Evolutionary conservation across 345 rosid genomes (phyloP).

Genomic region (Corchorus capsularis): DNA sequence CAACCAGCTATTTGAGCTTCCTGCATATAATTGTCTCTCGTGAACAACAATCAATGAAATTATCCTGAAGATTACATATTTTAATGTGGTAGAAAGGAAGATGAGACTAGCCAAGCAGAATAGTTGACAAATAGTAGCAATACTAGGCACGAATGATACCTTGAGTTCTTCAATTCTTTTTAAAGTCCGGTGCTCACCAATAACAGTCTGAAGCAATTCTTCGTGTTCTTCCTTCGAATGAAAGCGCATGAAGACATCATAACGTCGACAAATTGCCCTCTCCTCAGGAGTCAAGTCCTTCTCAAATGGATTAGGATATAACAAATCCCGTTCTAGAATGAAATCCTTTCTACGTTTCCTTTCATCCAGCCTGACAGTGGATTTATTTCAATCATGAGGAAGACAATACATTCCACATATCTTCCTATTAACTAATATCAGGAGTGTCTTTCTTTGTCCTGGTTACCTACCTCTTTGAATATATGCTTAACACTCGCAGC

Average conservation of each 20-base stretch:
- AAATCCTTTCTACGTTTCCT: constrained; percentile 94
- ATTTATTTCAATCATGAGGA: constrained; percentile 3
- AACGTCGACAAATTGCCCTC: constrained; percentile 64
- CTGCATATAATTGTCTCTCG: constrained; percentile 40
- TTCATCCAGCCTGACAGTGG: constrained; percentile 79
- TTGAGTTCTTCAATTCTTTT: constrained; percentile 78
- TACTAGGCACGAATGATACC: constrained; percentile 38
- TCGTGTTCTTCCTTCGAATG: constrained; percentile 94
- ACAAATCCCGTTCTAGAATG: constrained; percentile 77
- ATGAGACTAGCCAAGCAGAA: not conserved
- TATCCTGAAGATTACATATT: constrained; percentile 12
- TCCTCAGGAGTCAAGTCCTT: constrained; percentile 86
- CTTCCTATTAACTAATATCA: not conserved
- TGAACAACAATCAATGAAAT: constrained; percentile 15
- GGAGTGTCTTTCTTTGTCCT: not conserved
- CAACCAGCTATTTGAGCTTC: constrained; percentile 95
- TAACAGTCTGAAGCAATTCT: constrained; percentile 68
- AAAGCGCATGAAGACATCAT: constrained; percentile 86
- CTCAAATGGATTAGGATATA: constrained; percentile 71
- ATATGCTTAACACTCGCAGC: constrained; percentile 77
- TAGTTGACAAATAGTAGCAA: not conserved
- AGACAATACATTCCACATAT: constrained; percentile 3
- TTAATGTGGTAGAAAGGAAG: constrained; percentile 5
- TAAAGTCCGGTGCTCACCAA: constrained; percentile 71
- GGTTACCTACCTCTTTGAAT: constrained; percentile 53